A percentile compares a stretch with the other conserved stretches of the same genome.
phyloP scores from a whole-genome alignment of 2,329 filamentous ascomycete species.

The Aspergillus glaucus region DNA sequence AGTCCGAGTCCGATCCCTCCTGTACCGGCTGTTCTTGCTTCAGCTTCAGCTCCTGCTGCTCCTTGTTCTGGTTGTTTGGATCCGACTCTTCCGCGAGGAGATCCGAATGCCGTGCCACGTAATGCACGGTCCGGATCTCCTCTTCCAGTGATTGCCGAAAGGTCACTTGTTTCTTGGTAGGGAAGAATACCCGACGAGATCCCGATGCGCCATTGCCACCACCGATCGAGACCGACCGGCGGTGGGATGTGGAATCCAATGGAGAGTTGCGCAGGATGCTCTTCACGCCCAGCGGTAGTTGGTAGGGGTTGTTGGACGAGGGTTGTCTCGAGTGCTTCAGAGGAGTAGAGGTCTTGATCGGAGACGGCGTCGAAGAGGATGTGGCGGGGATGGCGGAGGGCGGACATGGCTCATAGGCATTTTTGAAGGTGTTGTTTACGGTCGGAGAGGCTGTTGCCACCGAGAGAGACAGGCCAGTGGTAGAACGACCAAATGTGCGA shows the following conservation, averaged over 20 bases:
- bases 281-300: slow-evolving; percentile 38
- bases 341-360: slow-evolving; percentile 21
- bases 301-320: slow-evolving; percentile 28
- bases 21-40: slow-evolving; percentile 4
- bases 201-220: slow-evolving; percentile 28
- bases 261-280: slow-evolving; percentile 46
- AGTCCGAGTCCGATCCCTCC: slow-evolving; percentile 19
- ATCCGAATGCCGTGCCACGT: slow-evolving; percentile 52
- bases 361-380: slow-evolving; percentile 26
- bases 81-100: slow-evolving; percentile 29
- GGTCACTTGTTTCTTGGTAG: slow-evolving; percentile 51
- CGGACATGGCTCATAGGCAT: slow-evolving; percentile 48
- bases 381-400: slow-evolving; percentile 27
- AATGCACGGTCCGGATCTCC: slow-evolving; percentile 52
- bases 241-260: slow-evolving; percentile 27
- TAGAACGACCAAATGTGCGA: slow-evolving; percentile 49
- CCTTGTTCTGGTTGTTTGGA: neutral
- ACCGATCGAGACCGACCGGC: slow-evolving; percentile 34
- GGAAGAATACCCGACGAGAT: slow-evolving; percentile 42
- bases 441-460: slow-evolving; percentile 51
- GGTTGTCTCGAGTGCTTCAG: slow-evolving; percentile 21
- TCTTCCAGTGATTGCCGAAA: slow-evolving; percentile 53
- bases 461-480: slow-evolving; percentile 48
- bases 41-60: slow-evolving; percentile 8
- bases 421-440: slow-evolving; percentile 55